Evolutionary conservation across 2,329 filamentous ascomycete species (phyloP).

Genomic region (Cryphonectria japonica): DNA sequence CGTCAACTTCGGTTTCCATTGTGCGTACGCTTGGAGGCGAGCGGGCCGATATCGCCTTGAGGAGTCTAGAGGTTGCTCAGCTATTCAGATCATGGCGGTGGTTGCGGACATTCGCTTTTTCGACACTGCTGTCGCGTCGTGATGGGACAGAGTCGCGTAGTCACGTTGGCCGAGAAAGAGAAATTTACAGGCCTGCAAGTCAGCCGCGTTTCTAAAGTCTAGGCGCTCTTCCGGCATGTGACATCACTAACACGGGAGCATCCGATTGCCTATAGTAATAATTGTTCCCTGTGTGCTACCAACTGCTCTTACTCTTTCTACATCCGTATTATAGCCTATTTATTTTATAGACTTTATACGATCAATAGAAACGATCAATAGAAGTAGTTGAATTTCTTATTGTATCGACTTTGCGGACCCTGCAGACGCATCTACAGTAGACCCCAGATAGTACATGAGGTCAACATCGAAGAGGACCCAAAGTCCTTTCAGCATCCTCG

Average conservation of each 20-base stretch:
- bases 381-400: background rate
- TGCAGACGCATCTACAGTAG: too few relatives aligned
- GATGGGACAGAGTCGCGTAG: slow-evolving; percentile 5
- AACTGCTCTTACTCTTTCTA: background rate
- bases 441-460: background rate
- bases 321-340: background rate
- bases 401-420: too few relatives aligned
- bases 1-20: slow-evolving; percentile 35
- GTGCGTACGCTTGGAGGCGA: slow-evolving; percentile 3
- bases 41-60: background rate
- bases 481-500: slow-evolving; percentile 45
- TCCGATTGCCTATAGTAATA: background rate
- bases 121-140: slow-evolving; percentile 1
- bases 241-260: slow-evolving; percentile 24
- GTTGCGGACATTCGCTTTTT: background rate
- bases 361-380: background rate
- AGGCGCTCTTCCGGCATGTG: slow-evolving; percentile 22
- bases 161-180: background rate
- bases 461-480: slow-evolving; percentile 29
- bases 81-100: background rate
- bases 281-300: background rate
- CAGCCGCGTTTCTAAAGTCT: background rate
- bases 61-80: background rate
- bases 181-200: slow-evolving; percentile 13
- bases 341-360: background rate